Percentiles rank a stretch among this genome's conserved stretches.
phyloP scores from a whole-genome alignment of 1,284 basidiomycete genomes.

The Trichosporon ovoides region DNA sequence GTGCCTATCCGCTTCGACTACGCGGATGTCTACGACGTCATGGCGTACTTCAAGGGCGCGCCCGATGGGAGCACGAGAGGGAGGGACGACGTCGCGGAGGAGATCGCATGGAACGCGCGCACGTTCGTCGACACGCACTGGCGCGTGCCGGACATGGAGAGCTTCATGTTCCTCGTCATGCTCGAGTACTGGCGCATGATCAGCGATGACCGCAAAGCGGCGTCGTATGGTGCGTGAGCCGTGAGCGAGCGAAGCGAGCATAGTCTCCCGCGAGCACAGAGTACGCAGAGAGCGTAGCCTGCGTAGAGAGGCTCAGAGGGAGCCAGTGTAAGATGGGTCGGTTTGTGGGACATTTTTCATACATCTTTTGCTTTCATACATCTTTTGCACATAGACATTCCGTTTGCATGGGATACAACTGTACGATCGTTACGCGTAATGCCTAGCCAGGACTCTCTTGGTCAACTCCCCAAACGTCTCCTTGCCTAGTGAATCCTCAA shows the following conservation, averaged over 20 bases:
- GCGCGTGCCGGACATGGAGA: slow-evolving; percentile 50
- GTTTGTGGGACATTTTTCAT: neutral
- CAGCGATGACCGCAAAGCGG: slow-evolving; percentile 29
- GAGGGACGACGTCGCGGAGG: slow-evolving; percentile 45
- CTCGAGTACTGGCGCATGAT: slow-evolving; percentile 39
- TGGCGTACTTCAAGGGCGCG: slow-evolving; percentile 51
- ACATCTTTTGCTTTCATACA: neutral
- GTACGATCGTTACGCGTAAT: slow-evolving; percentile 58
- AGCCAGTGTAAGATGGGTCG: no score
- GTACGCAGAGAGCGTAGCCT: no score
- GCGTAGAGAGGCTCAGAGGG: no score
- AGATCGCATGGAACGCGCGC: slow-evolving; percentile 46
- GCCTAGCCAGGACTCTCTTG: slow-evolving; percentile 70
- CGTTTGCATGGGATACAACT: no score
- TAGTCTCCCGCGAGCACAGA: no score
- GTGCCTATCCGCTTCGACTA: slow-evolving; percentile 46
- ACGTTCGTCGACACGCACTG: slow-evolving; percentile 45
- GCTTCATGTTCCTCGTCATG: slow-evolving; percentile 40
- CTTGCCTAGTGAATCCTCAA: slow-evolving; percentile 63
- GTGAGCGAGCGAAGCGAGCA: no score
- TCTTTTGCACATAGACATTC: no score
- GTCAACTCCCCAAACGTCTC: slow-evolving; percentile 86
- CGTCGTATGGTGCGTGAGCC: slow-evolving; percentile 16
- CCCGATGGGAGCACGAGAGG: slow-evolving; percentile 42
- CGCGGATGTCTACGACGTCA: slow-evolving; percentile 48